Conservation (phyloP, 768 basidiomycete species). For the Lenzites betulinus region DNA sequence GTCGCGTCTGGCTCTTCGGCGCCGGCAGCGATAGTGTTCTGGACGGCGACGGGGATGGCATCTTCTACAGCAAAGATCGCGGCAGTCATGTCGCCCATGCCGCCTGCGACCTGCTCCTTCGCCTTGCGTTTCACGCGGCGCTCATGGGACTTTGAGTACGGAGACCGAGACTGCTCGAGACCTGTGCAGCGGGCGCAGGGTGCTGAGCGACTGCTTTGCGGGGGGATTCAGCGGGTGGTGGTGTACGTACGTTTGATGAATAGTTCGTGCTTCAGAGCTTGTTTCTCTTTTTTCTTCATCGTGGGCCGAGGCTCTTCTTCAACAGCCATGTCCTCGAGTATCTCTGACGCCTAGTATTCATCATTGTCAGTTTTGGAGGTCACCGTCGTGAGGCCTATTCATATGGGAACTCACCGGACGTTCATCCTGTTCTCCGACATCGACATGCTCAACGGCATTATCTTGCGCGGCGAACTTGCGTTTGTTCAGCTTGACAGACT, state of each 20-base stretch:
- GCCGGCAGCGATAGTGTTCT: conserved; percentile 13
- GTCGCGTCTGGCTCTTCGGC: conserved; percentile 2
- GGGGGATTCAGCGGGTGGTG: not conserved
- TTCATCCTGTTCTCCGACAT: conserved; percentile 44
- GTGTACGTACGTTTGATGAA: conserved; percentile 61
- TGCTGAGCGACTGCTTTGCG: not conserved
- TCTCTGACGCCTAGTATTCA: conserved; percentile 42
- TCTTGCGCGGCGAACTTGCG: conserved; percentile 54
- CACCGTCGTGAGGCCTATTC: not conserved
- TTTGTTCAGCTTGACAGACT: conserved; percentile 51
- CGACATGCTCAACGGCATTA: conserved; percentile 48
- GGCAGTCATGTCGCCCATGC: conserved; percentile 39
- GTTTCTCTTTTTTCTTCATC: conserved; percentile 68
- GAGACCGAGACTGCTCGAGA: conserved; percentile 49
- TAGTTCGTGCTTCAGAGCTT: conserved; percentile 62
- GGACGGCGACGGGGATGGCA: conserved; percentile 25
- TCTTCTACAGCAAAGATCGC: conserved; percentile 59
- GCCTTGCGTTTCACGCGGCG: conserved; percentile 72
- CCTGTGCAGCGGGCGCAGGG: conserved; percentile 34
- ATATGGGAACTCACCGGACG: conserved; percentile 39
- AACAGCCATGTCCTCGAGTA: conserved; percentile 40
- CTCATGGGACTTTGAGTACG: conserved; percentile 72
- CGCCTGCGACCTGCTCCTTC: conserved; percentile 43
- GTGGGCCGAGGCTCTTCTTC: conserved; percentile 26
- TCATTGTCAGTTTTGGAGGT: conserved; percentile 9